These are phyloP conservation scores for Allium fistulosum DNA, from an alignment of 106 monocot species.

Conservation along the genomic window DNA sequence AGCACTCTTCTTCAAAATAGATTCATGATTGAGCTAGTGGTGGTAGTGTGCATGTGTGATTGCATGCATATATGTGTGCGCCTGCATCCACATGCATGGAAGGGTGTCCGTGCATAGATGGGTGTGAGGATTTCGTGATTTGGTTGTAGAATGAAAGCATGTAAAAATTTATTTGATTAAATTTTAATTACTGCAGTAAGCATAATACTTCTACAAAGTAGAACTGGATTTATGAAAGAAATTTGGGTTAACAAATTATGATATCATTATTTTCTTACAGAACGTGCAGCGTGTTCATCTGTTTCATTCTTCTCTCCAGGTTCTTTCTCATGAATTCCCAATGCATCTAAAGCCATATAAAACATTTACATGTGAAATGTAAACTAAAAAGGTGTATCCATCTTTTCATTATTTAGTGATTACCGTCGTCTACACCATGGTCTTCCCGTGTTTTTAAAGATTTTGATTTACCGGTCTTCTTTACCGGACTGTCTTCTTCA, in stretches of 20 bases:
- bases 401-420: background rate
- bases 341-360: slow-evolving; percentile 21
- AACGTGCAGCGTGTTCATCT: slow-evolving; percentile 29
- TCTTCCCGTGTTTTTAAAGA: slow-evolving; percentile 10
- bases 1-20: slow-evolving; percentile 1
- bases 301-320: slow-evolving; percentile 32
- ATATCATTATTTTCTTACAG: slow-evolving; percentile 36
- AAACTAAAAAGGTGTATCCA: too few species aligned
- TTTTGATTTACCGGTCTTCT: slow-evolving; percentile 17
- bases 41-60: background rate
- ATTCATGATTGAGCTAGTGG: background rate
- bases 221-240: background rate
- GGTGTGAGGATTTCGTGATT: background rate
- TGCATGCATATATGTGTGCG: background rate
- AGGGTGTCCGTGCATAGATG: too few species aligned
- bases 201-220: too few species aligned
- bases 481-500: slow-evolving; percentile 22
- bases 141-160: background rate
- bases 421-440: slow-evolving; percentile 37
- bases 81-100: background rate
- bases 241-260: background rate
- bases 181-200: background rate
- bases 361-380: background rate
- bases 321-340: slow-evolving; percentile 26
- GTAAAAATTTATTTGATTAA: background rate